These are phyloP conservation scores for Suhomyces guaymorum DNA, from an alignment of 1,139 yeast genomes.

Conservation along the genomic window DNA sequence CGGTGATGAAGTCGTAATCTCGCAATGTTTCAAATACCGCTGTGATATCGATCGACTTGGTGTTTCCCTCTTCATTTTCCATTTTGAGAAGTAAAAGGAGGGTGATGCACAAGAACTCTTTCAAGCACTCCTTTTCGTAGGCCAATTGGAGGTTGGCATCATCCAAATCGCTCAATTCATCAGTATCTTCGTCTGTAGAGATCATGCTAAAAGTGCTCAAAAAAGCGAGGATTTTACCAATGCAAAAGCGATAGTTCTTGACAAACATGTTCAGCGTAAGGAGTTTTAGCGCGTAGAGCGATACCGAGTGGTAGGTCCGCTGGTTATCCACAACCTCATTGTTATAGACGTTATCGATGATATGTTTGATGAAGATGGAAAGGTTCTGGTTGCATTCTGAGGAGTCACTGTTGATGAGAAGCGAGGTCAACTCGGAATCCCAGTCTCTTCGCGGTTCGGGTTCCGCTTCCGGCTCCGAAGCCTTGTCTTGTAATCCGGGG, in stretches of 20 bases:
- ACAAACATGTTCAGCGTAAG: slow-evolving; percentile 42
- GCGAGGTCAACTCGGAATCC: slow-evolving; percentile 7
- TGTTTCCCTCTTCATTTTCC: slow-evolving; percentile 21
- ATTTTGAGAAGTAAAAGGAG: slow-evolving; percentile 38
- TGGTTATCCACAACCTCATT: slow-evolving; percentile 14
- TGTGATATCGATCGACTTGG: slow-evolving; percentile 16
- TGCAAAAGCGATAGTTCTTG: slow-evolving; percentile 39
- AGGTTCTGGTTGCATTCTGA: slow-evolving; percentile 44
- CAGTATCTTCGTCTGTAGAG: slow-evolving; percentile 11
- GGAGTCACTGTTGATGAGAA: slow-evolving; percentile 41
- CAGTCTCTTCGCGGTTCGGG: slow-evolving; percentile 1
- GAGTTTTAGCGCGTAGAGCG: slow-evolving; percentile 37
- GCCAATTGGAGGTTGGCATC: slow-evolving; percentile 15
- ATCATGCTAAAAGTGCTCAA: slow-evolving; percentile 31
- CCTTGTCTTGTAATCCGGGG: slow-evolving; percentile 6
- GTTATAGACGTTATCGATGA: slow-evolving; percentile 33
- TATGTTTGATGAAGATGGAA: slow-evolving; percentile 36
- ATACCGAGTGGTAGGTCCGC: slow-evolving; percentile 34
- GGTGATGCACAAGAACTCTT: slow-evolving; percentile 41
- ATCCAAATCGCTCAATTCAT: neutral
- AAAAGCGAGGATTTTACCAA: slow-evolving; percentile 44
- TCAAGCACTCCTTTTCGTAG: slow-evolving; percentile 28
- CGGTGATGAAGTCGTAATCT: slow-evolving; percentile 50
- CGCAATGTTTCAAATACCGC: slow-evolving; percentile 29
- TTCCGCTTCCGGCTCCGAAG: slow-evolving; percentile 1